A percentile compares a stretch with the other conserved stretches of the same genome.
Conservation (phyloP, 2,329 filamentous ascomycete species). For the Fusarium guadeloupense region DNA sequence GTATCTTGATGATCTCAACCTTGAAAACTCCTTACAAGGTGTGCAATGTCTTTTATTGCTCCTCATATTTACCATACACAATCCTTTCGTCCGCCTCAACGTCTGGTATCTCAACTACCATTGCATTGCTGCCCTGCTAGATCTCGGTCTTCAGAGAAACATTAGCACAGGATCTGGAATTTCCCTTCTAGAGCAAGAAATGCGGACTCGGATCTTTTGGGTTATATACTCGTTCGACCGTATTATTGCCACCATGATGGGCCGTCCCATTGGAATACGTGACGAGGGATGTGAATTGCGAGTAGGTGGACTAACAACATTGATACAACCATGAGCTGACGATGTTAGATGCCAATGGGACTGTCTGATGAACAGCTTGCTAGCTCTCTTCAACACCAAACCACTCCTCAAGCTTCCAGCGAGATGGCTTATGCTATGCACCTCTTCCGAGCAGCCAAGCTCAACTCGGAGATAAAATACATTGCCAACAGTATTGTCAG, state of each 20-base stretch:
- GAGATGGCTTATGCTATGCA: conserved; percentile 57
- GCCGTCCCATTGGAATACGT: conserved; percentile 62
- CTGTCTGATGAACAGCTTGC: conserved; percentile 36
- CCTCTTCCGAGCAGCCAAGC: conserved; percentile 56
- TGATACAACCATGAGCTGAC: conserved; percentile 8
- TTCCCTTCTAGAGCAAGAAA: conserved; percentile 60
- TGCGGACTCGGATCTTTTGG: conserved; percentile 66
- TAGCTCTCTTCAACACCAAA: neutral
- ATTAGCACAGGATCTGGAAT: conserved; percentile 55
- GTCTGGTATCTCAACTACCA: conserved; percentile 66
- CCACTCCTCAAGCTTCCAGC: neutral
- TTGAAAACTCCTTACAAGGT: conserved; percentile 59
- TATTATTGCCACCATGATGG: conserved; percentile 64
- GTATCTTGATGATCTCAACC: conserved; percentile 56
- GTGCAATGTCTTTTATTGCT: conserved; percentile 59
- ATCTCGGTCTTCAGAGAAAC: conserved; percentile 61
- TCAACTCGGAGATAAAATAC: conserved; percentile 68
- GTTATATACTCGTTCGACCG: conserved; percentile 62
- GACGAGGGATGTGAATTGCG: conserved; percentile 64
- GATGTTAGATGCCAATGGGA: conserved; percentile 43
- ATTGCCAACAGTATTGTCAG: conserved; percentile 62
- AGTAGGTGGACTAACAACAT: conserved; percentile 42
- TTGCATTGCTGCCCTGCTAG: conserved; percentile 60
- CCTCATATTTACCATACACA: conserved; percentile 61
- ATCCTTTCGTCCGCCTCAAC: conserved; percentile 58